These are phyloP conservation scores for Coccomyxa sp. DNA, from an alignment of 139 green algal genomes.

Conservation along the genomic window DNA sequence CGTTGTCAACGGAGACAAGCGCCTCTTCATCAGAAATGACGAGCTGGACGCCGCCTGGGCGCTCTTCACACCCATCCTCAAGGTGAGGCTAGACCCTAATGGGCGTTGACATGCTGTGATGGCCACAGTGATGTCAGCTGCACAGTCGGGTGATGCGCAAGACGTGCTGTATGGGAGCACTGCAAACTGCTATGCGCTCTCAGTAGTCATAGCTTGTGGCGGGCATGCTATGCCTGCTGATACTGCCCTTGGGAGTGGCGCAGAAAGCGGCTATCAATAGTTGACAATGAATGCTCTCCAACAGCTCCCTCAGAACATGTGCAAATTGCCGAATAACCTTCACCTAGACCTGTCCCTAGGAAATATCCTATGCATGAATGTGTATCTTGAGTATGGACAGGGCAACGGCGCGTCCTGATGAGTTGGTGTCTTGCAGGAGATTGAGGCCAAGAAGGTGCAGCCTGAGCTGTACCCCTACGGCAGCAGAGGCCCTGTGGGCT, in stretches of 20 bases:
- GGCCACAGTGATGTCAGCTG: background rate
- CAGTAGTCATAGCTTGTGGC: background rate
- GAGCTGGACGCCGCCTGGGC: conserved; percentile 94
- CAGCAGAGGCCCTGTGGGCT: conserved; percentile 88
- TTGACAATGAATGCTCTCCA: background rate
- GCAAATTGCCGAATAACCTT: background rate
- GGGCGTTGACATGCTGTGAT: background rate
- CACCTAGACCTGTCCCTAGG: background rate
- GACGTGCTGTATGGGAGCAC: background rate
- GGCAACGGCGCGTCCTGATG: no score
- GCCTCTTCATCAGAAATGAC: conserved; percentile 91
- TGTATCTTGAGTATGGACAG: no score
- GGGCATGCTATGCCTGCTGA: background rate
- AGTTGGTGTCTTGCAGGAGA: conserved; percentile 42
- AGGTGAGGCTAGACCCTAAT: conserved; percentile 12
- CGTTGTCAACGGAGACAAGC: conserved; percentile 90
- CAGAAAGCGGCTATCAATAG: background rate
- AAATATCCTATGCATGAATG: background rate
- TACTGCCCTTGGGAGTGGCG: background rate
- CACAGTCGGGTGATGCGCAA: background rate
- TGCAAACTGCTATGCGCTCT: background rate
- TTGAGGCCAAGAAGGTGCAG: conserved; percentile 55
- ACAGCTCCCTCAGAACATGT: background rate
- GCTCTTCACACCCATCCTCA: conserved; percentile 93
- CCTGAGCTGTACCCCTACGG: conserved; percentile 99